Conservation (phyloP, 805 yeast genomes). For the Ogataea chonburiensis region DNA sequence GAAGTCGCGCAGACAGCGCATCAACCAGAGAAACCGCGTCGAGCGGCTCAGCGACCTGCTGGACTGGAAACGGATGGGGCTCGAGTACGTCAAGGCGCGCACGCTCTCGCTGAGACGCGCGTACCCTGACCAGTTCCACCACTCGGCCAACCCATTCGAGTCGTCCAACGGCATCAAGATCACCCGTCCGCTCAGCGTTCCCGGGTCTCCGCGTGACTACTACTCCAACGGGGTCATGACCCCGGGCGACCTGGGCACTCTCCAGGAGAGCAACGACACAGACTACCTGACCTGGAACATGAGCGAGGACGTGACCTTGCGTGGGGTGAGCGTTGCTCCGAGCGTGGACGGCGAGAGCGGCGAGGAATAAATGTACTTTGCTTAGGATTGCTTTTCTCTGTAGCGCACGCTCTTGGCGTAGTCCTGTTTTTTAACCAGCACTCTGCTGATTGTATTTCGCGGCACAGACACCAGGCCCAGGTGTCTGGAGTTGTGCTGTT, state of each 20-base stretch:
- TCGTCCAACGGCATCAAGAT: constrained; percentile 56
- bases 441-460: constrained; percentile 35
- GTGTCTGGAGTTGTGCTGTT: constrained; percentile 33
- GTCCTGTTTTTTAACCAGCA: constrained; percentile 28
- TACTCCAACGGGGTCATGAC: constrained; percentile 69
- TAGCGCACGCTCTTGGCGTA: constrained; percentile 18
- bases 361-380: constrained; percentile 14
- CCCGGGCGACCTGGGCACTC: constrained; percentile 96
- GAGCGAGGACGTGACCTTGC: constrained; percentile 38
- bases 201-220: constrained; percentile 87
- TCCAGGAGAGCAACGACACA: constrained; percentile 85
- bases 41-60: constrained; percentile 89
- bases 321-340: constrained; percentile 39
- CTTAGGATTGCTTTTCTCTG: constrained; percentile 12
- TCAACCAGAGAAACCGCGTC: constrained; percentile 95
- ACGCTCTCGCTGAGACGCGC: constrained; percentile 90
- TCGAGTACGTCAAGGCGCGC: constrained; percentile 93
- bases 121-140: constrained; percentile 77
- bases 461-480: constrained; percentile 59
- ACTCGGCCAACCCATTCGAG: constrained; percentile 41
- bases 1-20: constrained; percentile 94
- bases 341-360: constrained; percentile 32
- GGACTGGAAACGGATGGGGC: constrained; percentile 98
- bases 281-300: constrained; percentile 68
- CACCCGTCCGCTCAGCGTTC: constrained; percentile 92